phyloP scores from a whole-genome alignment of 768 basidiomycete genomes.

The Amyloporia xantha region DNA sequence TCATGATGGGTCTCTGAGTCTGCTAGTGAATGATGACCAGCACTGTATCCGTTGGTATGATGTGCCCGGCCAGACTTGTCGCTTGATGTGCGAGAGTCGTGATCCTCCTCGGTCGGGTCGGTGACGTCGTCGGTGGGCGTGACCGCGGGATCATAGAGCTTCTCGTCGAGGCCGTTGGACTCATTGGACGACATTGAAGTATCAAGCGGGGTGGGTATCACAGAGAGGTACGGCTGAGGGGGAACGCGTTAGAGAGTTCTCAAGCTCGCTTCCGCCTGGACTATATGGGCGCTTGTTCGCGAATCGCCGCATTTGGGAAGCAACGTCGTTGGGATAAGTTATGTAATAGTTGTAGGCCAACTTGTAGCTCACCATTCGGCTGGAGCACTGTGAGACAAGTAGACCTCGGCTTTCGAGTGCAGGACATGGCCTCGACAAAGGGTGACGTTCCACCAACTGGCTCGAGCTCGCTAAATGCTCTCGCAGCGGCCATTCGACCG shows the following conservation, averaged over 20 bases:
- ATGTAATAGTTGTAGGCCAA: no score
- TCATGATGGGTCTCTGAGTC: neutral
- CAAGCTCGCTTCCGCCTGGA: neutral
- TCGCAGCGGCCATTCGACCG: conserved; percentile 6
- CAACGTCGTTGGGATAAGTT: no score
- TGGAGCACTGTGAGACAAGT: no score
- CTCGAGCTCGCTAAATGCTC: neutral
- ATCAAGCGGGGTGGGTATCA: neutral
- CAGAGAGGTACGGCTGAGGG: neutral
- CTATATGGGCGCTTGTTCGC: neutral
- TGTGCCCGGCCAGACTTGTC: neutral
- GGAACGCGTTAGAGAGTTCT: neutral
- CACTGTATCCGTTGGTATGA: neutral
- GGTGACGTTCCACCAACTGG: no score
- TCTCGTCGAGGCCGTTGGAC: conserved; percentile 5
- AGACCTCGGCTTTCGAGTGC: no score
- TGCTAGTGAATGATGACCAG: neutral
- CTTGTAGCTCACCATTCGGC: no score
- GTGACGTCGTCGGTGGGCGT: conserved; percentile 11
- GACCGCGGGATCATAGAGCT: neutral
- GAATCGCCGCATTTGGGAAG: neutral
- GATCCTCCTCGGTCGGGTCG: neutral
- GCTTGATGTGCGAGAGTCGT: neutral
- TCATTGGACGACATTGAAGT: conserved; percentile 8
- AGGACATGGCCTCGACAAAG: no score